Percentiles rank a stretch among this genome's conserved stretches.
Conservation (phyloP, 2,329 filamentous ascomycete species). For the Paecilomyces sp. region DNA sequence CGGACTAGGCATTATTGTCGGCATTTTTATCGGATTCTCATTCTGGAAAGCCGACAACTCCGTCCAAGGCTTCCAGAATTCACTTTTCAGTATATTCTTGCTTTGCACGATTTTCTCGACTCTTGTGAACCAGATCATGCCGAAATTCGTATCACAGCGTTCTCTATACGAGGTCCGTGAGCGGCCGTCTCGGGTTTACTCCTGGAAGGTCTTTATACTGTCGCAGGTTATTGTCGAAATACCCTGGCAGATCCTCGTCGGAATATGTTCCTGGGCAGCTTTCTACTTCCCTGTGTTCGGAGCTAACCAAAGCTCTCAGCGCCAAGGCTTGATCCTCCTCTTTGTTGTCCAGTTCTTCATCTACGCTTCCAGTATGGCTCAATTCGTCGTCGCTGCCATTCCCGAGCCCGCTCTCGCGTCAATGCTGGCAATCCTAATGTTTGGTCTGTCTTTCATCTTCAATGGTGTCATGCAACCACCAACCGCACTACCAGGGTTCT, state of each 20-base stretch:
- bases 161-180: constrained; percentile 55
- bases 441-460: neutral
- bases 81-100: constrained; percentile 88
- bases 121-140: constrained; percentile 49
- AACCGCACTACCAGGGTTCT: constrained; percentile 58
- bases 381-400: constrained; percentile 65
- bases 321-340: constrained; percentile 59
- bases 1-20: constrained; percentile 56
- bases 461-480: constrained; percentile 54
- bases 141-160: constrained; percentile 52
- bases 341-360: constrained; percentile 61
- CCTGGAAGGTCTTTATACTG: constrained; percentile 65
- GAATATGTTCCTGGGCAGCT: constrained; percentile 55
- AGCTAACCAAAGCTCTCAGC: constrained; percentile 40
- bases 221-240: constrained; percentile 67
- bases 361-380: constrained; percentile 64
- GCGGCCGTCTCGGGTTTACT: constrained; percentile 62
- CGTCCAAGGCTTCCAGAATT: constrained; percentile 77
- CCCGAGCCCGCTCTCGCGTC: constrained; percentile 55
- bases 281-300: constrained; percentile 62
- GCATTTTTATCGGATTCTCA: constrained; percentile 76
- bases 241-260: constrained; percentile 57
- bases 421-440: constrained; percentile 2
- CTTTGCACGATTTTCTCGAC: constrained; percentile 70
- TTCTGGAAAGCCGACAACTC: constrained; percentile 70